These are phyloP conservation scores for Phaffia rhodozyma DNA, from an alignment of 1,284 basidiomycete genomes.

Conservation along the genomic window DNA sequence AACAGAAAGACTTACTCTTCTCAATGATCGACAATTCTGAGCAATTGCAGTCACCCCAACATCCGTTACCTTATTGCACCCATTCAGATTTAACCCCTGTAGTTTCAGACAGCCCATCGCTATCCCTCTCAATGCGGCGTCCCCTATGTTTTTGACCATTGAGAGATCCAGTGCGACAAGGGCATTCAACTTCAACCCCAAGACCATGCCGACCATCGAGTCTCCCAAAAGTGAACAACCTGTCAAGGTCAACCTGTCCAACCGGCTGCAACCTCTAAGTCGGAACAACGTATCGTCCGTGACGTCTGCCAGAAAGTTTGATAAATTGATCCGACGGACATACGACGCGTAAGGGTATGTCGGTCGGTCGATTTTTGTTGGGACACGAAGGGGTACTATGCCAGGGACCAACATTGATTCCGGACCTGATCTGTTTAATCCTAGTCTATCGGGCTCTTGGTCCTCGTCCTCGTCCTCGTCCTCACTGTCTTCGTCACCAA, in stretches of 20 bases:
- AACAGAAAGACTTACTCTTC: conserved; percentile 38
- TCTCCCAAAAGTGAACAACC: conserved; percentile 65
- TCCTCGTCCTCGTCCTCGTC: conserved; percentile 32
- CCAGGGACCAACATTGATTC: too few species aligned
- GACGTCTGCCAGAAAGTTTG: conserved; percentile 57
- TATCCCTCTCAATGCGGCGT: conserved; percentile 57
- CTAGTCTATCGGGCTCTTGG: neutral
- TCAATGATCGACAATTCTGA: conserved; percentile 56
- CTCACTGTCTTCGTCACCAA: conserved; percentile 19
- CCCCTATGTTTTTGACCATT: conserved; percentile 55
- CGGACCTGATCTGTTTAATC: too few species aligned
- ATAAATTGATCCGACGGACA: conserved; percentile 83
- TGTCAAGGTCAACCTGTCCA: conserved; percentile 85
- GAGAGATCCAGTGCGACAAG: conserved; percentile 84
- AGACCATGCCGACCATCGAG: conserved; percentile 52
- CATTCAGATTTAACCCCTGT: conserved; percentile 85
- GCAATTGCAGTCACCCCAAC: conserved; percentile 67
- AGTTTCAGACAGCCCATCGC: conserved; percentile 59
- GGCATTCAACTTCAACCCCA: conserved; percentile 53
- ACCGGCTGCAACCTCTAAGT: conserved; percentile 61
- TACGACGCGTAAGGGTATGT: conserved; percentile 82
- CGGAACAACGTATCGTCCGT: conserved; percentile 65
- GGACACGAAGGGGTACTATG: neutral
- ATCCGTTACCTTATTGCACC: conserved; percentile 72
- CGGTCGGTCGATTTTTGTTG: conserved; percentile 31